A percentile compares a stretch with the other conserved stretches of the same genome.
These are phyloP conservation scores for Scutellaria baicalensis DNA, from an alignment of 257 asterid species.

Conservation along the genomic window DNA sequence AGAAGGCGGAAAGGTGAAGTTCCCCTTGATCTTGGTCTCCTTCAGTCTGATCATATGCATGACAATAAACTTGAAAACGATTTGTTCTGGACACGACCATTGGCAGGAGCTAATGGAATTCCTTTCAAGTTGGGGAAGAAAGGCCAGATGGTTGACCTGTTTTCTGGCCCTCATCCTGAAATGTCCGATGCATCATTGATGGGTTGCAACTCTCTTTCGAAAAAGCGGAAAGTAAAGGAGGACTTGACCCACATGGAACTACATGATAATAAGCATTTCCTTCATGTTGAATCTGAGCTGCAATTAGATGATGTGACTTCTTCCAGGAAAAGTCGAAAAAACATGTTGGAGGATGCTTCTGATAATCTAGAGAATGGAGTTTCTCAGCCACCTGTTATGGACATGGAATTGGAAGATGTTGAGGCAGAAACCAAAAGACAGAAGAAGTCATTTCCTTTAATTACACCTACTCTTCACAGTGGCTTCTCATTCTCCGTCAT, in stretches of 20 bases:
- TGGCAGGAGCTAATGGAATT: slow-evolving; percentile 42
- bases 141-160: slow-evolving; percentile 45
- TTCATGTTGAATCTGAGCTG: slow-evolving; percentile 39
- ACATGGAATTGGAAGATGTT: slow-evolving; percentile 48
- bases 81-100: slow-evolving; percentile 41
- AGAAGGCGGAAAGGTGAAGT: slow-evolving; percentile 50
- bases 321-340: slow-evolving; percentile 61
- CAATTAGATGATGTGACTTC: slow-evolving; percentile 40
- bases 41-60: slow-evolving; percentile 44
- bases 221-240: slow-evolving; percentile 73
- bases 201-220: slow-evolving; percentile 57
- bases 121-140: slow-evolving; percentile 60
- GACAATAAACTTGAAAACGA: slow-evolving; percentile 49
- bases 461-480: slow-evolving; percentile 81
- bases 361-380: slow-evolving; percentile 44
- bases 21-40: slow-evolving; percentile 35
- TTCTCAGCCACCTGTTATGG: slow-evolving; percentile 42
- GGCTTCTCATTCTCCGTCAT: slow-evolving; percentile 89
- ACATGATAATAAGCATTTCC: slow-evolving; percentile 35
- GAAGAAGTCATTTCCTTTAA: slow-evolving; percentile 68
- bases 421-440: slow-evolving; percentile 61
- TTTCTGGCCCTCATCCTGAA: slow-evolving; percentile 40
- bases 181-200: slow-evolving; percentile 50
- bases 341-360: slow-evolving; percentile 42
- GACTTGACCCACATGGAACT: slow-evolving; percentile 39